A percentile compares a stretch with the other conserved stretches of the same genome.
These are phyloP conservation scores for Hyaloraphidium curvatum DNA, from an alignment of 192 early-diverging fungal species.

Conservation along the genomic window DNA sequence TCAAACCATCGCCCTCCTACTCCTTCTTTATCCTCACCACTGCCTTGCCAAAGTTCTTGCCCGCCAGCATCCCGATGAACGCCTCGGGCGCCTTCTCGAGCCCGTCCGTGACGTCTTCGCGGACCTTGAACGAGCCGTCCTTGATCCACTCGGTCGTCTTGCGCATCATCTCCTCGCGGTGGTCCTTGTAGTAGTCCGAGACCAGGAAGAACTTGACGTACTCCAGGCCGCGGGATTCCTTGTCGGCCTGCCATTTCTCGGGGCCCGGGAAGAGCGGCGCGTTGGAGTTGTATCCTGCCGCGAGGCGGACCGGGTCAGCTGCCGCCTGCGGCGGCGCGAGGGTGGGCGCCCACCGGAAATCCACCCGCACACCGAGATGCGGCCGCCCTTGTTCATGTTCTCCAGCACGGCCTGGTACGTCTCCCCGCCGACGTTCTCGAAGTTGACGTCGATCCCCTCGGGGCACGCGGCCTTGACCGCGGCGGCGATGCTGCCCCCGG, in stretches of 20 bases:
- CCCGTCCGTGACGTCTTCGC: background rate
- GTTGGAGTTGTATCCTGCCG: background rate
- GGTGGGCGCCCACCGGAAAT: no score
- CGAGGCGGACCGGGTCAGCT: no score
- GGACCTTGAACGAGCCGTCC: background rate
- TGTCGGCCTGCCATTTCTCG: background rate
- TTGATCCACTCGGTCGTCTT: background rate
- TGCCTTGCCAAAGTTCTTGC: no score
- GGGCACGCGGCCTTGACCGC: conserved; percentile 42
- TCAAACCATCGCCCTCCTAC: no score
- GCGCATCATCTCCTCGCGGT: no score
- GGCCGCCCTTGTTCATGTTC: conserved; percentile 39
- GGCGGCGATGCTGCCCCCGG: conserved; percentile 17
- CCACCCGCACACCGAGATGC: conserved; percentile 31
- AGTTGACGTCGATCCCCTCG: conserved; percentile 71
- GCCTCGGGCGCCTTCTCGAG: background rate
- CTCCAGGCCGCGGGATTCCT: no score
- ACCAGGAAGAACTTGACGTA: no score
- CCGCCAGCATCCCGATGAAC: background rate
- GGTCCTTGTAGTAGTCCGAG: no score
- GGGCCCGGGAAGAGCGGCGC: background rate
- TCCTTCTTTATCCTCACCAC: no score
- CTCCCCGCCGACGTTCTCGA: conserved; percentile 66
- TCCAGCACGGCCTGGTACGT: conserved; percentile 47
- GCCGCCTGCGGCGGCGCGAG: no score